Percentiles rank a stretch among this genome's conserved stretches.
These are phyloP conservation scores for Dichotomopilus funicola DNA, from an alignment of 2,329 filamentous ascomycete species.

Conservation along the genomic window DNA sequence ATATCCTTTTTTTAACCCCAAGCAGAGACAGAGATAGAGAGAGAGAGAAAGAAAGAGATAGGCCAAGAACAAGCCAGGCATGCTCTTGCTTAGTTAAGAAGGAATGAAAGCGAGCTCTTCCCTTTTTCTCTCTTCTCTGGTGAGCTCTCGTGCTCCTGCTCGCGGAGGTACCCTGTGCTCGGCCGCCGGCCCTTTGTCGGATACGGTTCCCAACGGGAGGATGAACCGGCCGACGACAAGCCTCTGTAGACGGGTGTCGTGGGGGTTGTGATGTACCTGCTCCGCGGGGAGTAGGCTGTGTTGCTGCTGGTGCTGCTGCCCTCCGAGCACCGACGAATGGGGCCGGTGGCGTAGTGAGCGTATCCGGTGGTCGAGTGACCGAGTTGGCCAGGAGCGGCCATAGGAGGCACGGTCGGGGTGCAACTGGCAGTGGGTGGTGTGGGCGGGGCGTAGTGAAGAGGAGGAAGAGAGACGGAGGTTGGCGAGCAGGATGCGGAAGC, in stretches of 20 bases:
- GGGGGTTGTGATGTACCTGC: constrained; percentile 2
- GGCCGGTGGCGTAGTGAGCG: not conserved
- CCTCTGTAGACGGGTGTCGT: constrained; percentile 5
- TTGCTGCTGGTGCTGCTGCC: not conserved
- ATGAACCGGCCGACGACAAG: not conserved
- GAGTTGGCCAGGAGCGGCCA: no score
- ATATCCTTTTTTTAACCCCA: not conserved
- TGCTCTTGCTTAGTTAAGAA: constrained; percentile 6
- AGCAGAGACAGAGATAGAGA: not conserved
- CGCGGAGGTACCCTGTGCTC: constrained; percentile 1
- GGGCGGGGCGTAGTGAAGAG: not conserved
- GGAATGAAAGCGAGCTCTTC: constrained; percentile 4
- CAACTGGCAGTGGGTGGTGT: constrained; percentile 5
- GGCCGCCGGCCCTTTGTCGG: constrained; percentile 1
- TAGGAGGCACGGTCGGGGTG: not conserved
- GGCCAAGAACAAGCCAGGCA: not conserved
- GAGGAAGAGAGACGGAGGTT: constrained; percentile 1
- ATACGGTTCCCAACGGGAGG: constrained; percentile 12
- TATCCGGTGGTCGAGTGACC: not conserved
- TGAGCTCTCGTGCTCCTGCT: not conserved
- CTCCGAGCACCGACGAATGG: constrained; percentile 8
- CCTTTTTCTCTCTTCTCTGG: constrained; percentile 1
- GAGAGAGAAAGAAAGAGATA: not conserved
- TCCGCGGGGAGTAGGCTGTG: not conserved
- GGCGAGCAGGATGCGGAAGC: constrained; percentile 7